phyloP scores from a whole-genome alignment of 108 stramenopile genomes.

The Heterococcus sp. region DNA sequence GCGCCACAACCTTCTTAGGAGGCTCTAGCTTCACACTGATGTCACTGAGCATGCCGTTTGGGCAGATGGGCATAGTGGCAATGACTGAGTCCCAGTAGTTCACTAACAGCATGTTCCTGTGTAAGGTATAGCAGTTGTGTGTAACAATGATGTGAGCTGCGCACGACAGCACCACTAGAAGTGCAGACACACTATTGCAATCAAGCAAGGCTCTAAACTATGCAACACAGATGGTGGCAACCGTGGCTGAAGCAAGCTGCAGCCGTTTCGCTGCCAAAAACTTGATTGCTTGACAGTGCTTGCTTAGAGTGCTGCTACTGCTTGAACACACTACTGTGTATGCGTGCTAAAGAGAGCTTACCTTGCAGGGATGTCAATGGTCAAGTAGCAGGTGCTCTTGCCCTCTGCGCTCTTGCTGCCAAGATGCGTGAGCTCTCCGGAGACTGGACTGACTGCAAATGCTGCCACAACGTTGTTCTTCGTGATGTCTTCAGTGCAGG shows the following conservation, averaged over 20 bases:
- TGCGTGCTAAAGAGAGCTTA: no score
- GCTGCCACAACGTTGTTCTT: constrained; percentile 64
- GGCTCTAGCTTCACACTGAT: not conserved
- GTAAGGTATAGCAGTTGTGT: no score
- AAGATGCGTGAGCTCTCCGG: constrained; percentile 65
- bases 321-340: no score
- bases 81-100: constrained; percentile 92
- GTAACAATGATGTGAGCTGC: no score
- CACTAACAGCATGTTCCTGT: constrained; percentile 78
- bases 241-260: no score
- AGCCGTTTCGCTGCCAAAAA: no score
- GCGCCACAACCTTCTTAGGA: not conserved
- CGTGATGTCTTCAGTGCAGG: constrained; percentile 87
- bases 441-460: not conserved
- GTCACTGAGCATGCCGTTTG: not conserved
- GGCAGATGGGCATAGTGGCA: constrained; percentile 45
- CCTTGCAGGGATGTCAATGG: constrained; percentile 71
- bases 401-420: constrained; percentile 75
- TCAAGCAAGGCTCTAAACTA: no score
- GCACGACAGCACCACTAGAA: no score
- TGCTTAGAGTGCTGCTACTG: no score
- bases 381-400: constrained; percentile 88
- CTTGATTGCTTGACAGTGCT: no score
- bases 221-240: no score
- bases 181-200: no score